Base-by-base conservation (phyloP, 305 asterid species). In the Plantago lanceolata region DNA sequence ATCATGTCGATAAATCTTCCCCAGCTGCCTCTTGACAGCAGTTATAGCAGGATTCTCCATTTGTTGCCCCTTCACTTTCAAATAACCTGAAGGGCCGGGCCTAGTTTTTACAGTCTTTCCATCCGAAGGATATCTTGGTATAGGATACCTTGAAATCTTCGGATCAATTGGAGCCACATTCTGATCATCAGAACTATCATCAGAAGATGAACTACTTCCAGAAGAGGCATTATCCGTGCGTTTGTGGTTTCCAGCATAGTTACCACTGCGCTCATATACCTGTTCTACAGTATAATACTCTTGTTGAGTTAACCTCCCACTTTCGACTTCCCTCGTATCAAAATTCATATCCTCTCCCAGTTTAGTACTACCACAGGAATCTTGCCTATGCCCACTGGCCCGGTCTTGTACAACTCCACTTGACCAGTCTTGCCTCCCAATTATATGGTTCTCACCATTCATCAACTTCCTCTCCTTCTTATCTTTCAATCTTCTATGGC, bases 361-460 rank as follows among this genome's bases (percentile, higher is more conserved):
- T 65, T 86, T 86, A 61, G 96, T 82, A 85, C 96, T 88, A 58
- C 95, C 90, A 67, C 96, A 88, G 17, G 96, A 88, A 79, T 88
- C 95, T 79, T 82, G 91, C 71, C 78, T 83, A 43, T 73, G 82
- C 71, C 95, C 96, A 63, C 94, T 86, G 59, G 85, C 96, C 37
- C 73, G 89, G 73, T 86, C 96, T 68, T 85, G 92, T 66, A 84
- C 56, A 52, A 81, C 81, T 33, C 84, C 88, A 50, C 87, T 87
- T 26, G 88, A 86, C 48, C 78, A 78, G 45, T 85, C 95, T 75
- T 85, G 93, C 67, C 71, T 80, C 71, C 85, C 86, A 59, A 66
- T 71, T 62, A 65, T 57, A 57, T 66, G 19, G 58, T 58, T 71
- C 66, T 81, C 86, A 17, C 78, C 86, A 52, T 69, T 78, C 54